Evolutionary conservation across 2,329 filamentous ascomycete species (phyloP).

Genomic region (Neonectria neomacrospora): DNA sequence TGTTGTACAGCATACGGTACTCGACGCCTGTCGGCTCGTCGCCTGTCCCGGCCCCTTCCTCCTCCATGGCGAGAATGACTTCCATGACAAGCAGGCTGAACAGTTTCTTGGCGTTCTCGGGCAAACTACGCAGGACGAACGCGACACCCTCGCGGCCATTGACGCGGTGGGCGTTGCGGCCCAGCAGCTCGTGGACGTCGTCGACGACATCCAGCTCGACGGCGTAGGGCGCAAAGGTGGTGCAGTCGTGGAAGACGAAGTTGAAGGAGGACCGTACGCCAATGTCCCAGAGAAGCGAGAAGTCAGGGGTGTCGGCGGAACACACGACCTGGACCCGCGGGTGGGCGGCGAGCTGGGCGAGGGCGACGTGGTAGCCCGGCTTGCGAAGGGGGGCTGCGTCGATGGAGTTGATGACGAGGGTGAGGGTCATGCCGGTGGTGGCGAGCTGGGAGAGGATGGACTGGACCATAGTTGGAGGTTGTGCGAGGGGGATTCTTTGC

Average conservation of each 20-base stretch:
- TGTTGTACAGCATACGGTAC: constrained; percentile 92
- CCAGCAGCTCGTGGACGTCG: constrained; percentile 87
- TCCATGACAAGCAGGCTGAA: constrained; percentile 89
- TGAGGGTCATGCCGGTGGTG: constrained; percentile 59
- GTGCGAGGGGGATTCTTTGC: constrained; percentile 65
- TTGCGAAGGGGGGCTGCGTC: constrained; percentile 83
- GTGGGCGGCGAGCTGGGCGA: constrained; percentile 81
- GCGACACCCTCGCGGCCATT: constrained; percentile 92
- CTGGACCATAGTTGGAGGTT: constrained; percentile 75
- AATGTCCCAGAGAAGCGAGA: constrained; percentile 89
- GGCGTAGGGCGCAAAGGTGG: constrained; percentile 82
- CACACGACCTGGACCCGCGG: constrained; percentile 77
- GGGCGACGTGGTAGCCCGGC: constrained; percentile 73
- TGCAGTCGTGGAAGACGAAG: constrained; percentile 93
- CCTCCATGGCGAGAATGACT: constrained; percentile 77
- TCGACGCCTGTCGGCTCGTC: constrained; percentile 78
- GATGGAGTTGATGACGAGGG: constrained; percentile 85
- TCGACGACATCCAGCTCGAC: constrained; percentile 86
- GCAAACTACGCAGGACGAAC: constrained; percentile 89
- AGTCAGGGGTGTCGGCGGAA: constrained; percentile 89
- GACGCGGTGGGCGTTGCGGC: constrained; percentile 80
- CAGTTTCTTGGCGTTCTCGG: constrained; percentile 89
- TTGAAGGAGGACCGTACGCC: constrained; percentile 84
- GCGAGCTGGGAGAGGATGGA: constrained; percentile 71
- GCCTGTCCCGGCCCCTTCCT: constrained; percentile 60